phyloP scores from a whole-genome alignment of 2,329 filamentous ascomycete species.

The Xylariales sp. region DNA sequence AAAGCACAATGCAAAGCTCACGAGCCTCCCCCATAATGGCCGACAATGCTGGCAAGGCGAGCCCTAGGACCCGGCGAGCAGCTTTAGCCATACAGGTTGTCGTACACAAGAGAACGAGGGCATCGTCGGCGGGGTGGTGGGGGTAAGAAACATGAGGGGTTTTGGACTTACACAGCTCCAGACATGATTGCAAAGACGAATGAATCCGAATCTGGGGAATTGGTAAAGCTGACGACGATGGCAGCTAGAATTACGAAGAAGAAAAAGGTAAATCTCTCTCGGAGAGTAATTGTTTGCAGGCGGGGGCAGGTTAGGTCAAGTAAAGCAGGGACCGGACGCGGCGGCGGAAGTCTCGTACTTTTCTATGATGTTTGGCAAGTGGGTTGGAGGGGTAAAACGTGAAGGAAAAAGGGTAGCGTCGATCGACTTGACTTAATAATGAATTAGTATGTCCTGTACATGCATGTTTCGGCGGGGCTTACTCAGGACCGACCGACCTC shows the following conservation, averaged over 20 bases:
- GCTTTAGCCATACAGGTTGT: slow-evolving; percentile 25
- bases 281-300: slow-evolving; percentile 11
- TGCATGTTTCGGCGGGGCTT: slow-evolving; percentile 17
- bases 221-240: not conserved
- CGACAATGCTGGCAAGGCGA: slow-evolving; percentile 68
- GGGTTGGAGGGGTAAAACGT: slow-evolving; percentile 10
- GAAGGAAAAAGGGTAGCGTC: slow-evolving; percentile 9
- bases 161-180: slow-evolving; percentile 60
- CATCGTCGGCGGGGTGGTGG: slow-evolving; percentile 16
- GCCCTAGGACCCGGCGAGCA: slow-evolving; percentile 48
- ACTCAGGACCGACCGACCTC: slow-evolving; percentile 18
- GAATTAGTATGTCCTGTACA: slow-evolving; percentile 12
- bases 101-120: slow-evolving; percentile 18
- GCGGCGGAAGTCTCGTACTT: slow-evolving; percentile 13
- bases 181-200: slow-evolving; percentile 47
- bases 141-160: slow-evolving; percentile 5
- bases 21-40: slow-evolving; percentile 56
- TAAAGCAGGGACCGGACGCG: slow-evolving; percentile 9
- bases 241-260: not conserved
- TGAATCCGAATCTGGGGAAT: not conserved
- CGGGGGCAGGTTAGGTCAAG: no score
- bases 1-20: no score
- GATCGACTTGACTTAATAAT: slow-evolving; percentile 7
- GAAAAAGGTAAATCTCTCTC: slow-evolving; percentile 6
- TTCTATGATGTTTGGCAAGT: slow-evolving; percentile 12